A percentile compares a stretch with the other conserved stretches of the same genome.
These are phyloP conservation scores for Bathelium albidoporum DNA, from an alignment of 495 filamentous ascomycete species.

Conservation along the genomic window DNA sequence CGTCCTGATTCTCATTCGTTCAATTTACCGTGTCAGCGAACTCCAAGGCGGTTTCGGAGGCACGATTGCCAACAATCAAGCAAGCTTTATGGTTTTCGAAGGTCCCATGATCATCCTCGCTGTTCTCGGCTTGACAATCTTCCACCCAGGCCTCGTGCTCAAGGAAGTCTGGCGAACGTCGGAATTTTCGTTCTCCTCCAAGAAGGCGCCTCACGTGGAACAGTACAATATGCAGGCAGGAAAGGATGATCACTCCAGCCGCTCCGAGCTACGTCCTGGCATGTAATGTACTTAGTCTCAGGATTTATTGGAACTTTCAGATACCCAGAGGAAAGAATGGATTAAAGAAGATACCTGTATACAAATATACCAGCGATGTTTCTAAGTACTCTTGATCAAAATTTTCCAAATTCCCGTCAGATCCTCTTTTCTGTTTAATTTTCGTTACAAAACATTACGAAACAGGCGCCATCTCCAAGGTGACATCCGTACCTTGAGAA, in stretches of 20 bases:
- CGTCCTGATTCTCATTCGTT: slow-evolving; percentile 51
- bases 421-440: too few relatives aligned
- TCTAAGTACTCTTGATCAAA: too few relatives aligned
- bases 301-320: too few relatives aligned
- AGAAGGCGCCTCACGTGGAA: not conserved
- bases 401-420: too few relatives aligned
- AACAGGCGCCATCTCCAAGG: too few relatives aligned
- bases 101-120: slow-evolving; percentile 58
- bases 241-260: not conserved
- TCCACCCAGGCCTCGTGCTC: slow-evolving; percentile 43
- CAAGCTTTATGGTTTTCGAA: slow-evolving; percentile 59
- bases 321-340: not conserved
- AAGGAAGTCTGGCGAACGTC: slow-evolving; percentile 24
- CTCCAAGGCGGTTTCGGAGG: slow-evolving; percentile 52
- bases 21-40: slow-evolving; percentile 55
- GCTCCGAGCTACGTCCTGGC: not conserved
- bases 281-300: too few relatives aligned
- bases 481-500: not conserved
- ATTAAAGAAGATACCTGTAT: not conserved
- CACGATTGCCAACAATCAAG: slow-evolving; percentile 46
- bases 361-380: too few relatives aligned
- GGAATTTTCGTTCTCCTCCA: not conserved
- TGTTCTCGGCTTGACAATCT: slow-evolving; percentile 43
- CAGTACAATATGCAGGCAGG: not conserved
- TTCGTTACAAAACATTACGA: too few relatives aligned